Conservation (phyloP, 208 protist species). For the Blastocrithidia nonstop region DNA sequence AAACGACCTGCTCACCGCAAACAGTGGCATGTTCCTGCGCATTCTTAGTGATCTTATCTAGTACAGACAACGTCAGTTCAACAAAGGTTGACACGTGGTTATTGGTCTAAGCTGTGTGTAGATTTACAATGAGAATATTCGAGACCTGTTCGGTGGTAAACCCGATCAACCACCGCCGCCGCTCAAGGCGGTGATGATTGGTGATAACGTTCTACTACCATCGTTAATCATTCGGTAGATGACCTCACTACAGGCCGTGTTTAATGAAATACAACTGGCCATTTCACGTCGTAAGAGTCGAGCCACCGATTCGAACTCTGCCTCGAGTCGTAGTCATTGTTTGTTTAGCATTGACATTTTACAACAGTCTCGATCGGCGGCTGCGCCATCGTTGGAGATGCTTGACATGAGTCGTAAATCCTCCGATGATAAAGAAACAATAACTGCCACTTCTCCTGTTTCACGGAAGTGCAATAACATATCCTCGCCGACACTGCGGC, state of each 20-base stretch:
- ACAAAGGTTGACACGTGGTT: conserved; percentile 61
- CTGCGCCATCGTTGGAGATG: conserved; percentile 37
- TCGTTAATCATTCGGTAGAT: conserved; percentile 51
- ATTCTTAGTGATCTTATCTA: conserved; percentile 72
- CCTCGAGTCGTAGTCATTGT: conserved; percentile 83
- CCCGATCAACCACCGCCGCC: conserved; percentile 25
- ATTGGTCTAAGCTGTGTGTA: conserved; percentile 75
- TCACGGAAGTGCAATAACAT: too few species aligned
- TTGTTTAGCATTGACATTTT: conserved; percentile 84
- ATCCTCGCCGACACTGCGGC: too few species aligned
- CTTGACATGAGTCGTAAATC: conserved; percentile 18
- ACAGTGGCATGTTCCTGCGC: conserved; percentile 84
- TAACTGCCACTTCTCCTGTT: too few species aligned
- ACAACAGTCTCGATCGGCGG: conserved; percentile 52
- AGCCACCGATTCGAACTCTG: conserved; percentile 74
- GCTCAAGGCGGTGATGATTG: conserved; percentile 69
- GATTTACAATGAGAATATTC: conserved; percentile 80
- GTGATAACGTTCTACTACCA: conserved; percentile 51
- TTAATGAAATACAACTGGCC: conserved; percentile 59
- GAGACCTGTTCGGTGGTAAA: conserved; percentile 60
- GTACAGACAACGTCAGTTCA: conserved; percentile 26
- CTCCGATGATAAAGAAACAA: too few species aligned
- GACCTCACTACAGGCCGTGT: conserved; percentile 37
- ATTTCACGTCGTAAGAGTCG: conserved; percentile 46
- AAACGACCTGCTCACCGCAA: conserved; percentile 50